Evolutionary conservation across 352 stramenopile genomes (phyloP), one percentile per base, ranked within the genome.

Genomic region (Globisporangium polare): DNA sequence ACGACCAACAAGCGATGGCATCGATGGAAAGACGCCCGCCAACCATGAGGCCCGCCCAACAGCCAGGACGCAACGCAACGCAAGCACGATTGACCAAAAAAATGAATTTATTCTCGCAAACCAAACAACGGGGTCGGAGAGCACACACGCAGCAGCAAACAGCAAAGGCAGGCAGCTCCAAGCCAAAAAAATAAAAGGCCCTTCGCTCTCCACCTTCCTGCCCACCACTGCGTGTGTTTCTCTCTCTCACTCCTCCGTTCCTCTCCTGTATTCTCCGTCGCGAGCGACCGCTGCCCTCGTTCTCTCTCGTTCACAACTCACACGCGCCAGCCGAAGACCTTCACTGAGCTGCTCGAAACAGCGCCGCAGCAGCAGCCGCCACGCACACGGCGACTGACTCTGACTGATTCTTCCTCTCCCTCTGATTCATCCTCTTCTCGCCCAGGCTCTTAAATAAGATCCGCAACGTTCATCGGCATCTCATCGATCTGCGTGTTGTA

Each of bases 401-500:
- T 55, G 66, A 60, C 65, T 72, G 58, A 70, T 66, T 74, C 64
- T 71, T 55, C 60, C 75, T 57, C 63, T 80, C 42, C 60, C 29
- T 33, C 29, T 33, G 29, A 4, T 33, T 33, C 5, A 53, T 56
- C 61, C 58, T 46, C 41, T 46, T 46, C 41, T 46, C 41, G 41
- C 41, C 60, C 59, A 58, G 65, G 49, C 66, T 53, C 77, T 89
- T 99, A 99, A 90, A 99, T 98, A 80, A 99, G 92, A 90, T 99
- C 97, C 61, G 93, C 95, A 63, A 99, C 96, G 81, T 99, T 98
- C 87, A 98, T 98, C 63, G 98, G 98, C 95, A 99, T 99, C 83
- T 99, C 97, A 68, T 97, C 94, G 74, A 99, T 99, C 74, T 99
- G 92, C 63, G 97, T 99, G 75, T 97, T 98, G 92, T 99, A 99